Conservation (phyloP, 768 basidiomycete species). For the Leucocoprinus birnbaumii region DNA sequence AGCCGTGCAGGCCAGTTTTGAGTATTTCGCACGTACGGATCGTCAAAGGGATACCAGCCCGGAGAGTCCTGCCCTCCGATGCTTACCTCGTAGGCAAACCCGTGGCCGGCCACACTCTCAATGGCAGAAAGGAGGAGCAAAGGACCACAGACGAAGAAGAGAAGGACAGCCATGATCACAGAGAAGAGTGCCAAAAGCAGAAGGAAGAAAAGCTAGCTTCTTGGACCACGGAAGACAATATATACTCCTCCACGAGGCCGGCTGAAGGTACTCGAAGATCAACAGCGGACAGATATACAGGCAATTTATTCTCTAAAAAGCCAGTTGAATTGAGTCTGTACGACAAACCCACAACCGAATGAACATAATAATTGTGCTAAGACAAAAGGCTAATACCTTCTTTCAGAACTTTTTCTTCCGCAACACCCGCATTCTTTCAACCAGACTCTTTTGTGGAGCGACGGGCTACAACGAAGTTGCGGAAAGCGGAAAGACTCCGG, state of each 20-base stretch:
- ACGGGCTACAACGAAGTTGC: not conserved
- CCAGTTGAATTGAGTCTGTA: too few relatives aligned
- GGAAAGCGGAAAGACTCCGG: not conserved
- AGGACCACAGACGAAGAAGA: constrained; percentile 14
- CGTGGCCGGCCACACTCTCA: constrained; percentile 25
- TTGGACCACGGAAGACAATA: constrained; percentile 30
- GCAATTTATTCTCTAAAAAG: not conserved
- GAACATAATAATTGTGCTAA: too few relatives aligned
- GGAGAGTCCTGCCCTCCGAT: constrained; percentile 27
- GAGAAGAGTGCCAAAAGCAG: constrained; percentile 80
- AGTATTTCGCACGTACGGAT: constrained; percentile 26
- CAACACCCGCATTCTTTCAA: not conserved
- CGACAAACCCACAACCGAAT: too few relatives aligned
- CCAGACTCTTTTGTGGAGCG: too few relatives aligned
- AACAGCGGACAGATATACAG: constrained; percentile 14
- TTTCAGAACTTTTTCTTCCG: not conserved
- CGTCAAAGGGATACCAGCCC: constrained; percentile 37
- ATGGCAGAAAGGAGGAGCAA: constrained; percentile 18
- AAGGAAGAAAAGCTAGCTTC: constrained; percentile 73
- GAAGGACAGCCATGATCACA: constrained; percentile 52
- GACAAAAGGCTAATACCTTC: not conserved
- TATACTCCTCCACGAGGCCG: constrained; percentile 6
- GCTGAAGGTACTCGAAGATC: constrained; percentile 11
- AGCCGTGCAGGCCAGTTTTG: constrained; percentile 1
- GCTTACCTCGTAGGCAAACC: constrained; percentile 31